A percentile compares a stretch with the other conserved stretches of the same genome.
These are phyloP conservation scores for Corymbia citriodora DNA, from an alignment of 441 rosid species.

Conservation along the genomic window DNA sequence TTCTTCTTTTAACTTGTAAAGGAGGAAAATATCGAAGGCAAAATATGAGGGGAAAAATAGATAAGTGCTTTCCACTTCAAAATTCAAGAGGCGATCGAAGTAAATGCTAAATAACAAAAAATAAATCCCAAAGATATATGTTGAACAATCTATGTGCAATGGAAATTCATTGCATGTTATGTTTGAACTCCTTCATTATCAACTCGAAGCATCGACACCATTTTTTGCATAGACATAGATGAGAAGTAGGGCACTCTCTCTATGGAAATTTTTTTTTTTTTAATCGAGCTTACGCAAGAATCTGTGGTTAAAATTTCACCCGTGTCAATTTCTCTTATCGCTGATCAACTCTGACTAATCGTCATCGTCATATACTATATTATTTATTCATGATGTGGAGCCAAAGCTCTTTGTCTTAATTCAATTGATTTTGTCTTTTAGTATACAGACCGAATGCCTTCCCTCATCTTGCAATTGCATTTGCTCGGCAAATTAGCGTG, in stretches of 20 bases:
- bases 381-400: background rate
- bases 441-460: background rate
- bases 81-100: background rate
- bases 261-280: background rate
- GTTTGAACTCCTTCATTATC: background rate
- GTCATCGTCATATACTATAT: background rate
- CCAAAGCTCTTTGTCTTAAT: background rate
- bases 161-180: background rate
- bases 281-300: background rate
- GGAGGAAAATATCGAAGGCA: background rate
- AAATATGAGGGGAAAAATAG: background rate
- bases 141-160: background rate
- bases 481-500: background rate
- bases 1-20: background rate
- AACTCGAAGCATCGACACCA: background rate
- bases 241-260: background rate
- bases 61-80: background rate
- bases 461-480: background rate
- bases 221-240: background rate
- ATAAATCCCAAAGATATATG: background rate
- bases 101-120: background rate
- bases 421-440: background rate
- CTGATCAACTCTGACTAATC: background rate
- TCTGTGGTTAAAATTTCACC: rapidly evolving
- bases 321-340: background rate